phyloP scores from a whole-genome alignment of 352 stramenopile genomes.

The Pythium aquatile region DNA sequence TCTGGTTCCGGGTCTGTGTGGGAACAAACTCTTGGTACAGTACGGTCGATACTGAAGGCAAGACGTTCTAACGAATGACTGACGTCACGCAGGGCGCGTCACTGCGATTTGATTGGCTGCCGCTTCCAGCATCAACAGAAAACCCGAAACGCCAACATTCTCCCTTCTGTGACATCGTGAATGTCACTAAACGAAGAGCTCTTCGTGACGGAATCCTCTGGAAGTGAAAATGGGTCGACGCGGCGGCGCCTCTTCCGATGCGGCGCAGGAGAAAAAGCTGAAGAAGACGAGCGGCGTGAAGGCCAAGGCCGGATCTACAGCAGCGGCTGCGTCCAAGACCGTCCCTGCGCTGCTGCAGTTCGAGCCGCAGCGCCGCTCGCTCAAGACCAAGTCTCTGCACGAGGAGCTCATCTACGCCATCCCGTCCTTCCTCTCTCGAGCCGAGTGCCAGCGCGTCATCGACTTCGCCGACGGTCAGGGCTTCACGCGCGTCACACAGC shows the following conservation, averaged over 20 bases:
- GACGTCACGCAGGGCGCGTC: conserved; percentile 30
- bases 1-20: conserved; percentile 17
- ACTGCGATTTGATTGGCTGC: conserved; percentile 23
- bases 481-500: conserved; percentile 70
- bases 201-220: background rate
- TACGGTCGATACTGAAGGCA: background rate
- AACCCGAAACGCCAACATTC: background rate
- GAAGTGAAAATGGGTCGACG: conserved; percentile 9
- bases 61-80: conserved; percentile 9
- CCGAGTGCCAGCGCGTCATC: conserved; percentile 60
- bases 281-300: conserved; percentile 7
- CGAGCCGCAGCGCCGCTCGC: conserved; percentile 34
- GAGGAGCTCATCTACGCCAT: conserved; percentile 69
- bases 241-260: background rate
- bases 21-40: background rate
- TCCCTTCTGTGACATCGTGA: background rate
- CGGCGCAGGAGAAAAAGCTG: conserved; percentile 10
- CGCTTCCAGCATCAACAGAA: background rate
- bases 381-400: conserved; percentile 40
- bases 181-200: conserved; percentile 11
- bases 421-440: conserved; percentile 54
- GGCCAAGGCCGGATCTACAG: background rate
- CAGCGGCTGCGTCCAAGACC: background rate
- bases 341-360: conserved; percentile 47
- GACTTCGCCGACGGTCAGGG: conserved; percentile 55